Evolutionary conservation across 1,284 basidiomycete species (phyloP).

Genomic region (Irpex rosettiformis): DNA sequence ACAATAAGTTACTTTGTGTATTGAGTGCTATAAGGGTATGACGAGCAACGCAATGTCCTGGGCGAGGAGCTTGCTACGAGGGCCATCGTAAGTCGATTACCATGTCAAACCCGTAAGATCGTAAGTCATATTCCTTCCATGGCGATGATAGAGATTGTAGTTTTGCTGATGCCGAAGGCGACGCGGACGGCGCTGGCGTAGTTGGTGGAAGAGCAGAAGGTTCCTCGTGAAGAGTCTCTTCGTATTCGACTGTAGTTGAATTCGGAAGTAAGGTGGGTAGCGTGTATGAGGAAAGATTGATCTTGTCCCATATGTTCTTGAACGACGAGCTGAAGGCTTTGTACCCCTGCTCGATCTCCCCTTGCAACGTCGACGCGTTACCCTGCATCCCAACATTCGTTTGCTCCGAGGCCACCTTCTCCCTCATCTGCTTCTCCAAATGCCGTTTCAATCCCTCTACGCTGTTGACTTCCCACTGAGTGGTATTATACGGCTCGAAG

Average conservation of each 20-base stretch:
- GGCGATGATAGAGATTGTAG: not conserved
- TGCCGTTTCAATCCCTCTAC: conserved; percentile 40
- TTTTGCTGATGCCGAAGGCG: not conserved
- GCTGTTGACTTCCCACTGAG: conserved; percentile 66
- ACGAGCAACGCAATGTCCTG: conserved; percentile 5
- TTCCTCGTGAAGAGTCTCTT: not conserved
- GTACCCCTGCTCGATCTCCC: not conserved
- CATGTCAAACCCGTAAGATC: conserved; percentile 66
- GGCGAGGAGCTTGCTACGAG: conserved; percentile 9
- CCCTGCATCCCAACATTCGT: not conserved
- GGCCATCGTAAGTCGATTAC: conserved; percentile 72
- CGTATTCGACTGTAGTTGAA: not conserved
- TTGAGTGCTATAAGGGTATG: not conserved
- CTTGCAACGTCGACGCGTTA: conserved; percentile 3
- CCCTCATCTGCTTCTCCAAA: conserved; percentile 33
- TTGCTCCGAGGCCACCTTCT: conserved; percentile 7
- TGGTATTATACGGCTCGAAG: conserved; percentile 72
- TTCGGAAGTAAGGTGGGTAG: not conserved
- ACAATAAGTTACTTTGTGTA: not conserved
- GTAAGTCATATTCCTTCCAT: conserved; percentile 58
- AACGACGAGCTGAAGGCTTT: not conserved
- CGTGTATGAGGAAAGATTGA: conserved; percentile 11
- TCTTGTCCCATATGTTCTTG: conserved; percentile 8
- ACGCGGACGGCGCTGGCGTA: not conserved
- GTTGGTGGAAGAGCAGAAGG: not conserved